phyloP scores from a whole-genome alignment of 2,329 filamentous ascomycete species.

The Botryosphaeria dothidea region DNA sequence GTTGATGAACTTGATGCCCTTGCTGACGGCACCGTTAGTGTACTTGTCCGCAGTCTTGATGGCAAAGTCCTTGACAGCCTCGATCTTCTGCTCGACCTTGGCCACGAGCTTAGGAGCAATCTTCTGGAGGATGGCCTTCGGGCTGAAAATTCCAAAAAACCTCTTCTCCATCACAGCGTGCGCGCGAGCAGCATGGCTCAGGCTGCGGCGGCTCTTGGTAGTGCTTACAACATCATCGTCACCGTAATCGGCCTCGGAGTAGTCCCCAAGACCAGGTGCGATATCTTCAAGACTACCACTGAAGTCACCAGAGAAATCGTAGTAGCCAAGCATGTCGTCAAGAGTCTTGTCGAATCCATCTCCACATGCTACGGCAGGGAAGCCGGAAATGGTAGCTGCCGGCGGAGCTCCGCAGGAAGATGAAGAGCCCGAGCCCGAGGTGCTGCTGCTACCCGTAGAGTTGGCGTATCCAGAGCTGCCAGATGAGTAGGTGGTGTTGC shows the following conservation, averaged over 20 bases:
- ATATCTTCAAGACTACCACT: background rate
- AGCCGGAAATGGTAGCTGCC: slow-evolving; percentile 2
- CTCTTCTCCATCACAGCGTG: background rate
- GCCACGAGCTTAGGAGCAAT: background rate
- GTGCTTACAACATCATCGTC: background rate
- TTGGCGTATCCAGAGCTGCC: background rate
- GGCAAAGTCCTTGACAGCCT: background rate
- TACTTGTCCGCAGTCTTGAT: background rate
- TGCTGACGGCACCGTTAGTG: background rate
- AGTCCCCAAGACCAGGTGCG: background rate
- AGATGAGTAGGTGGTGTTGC: background rate
- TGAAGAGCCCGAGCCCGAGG: background rate
- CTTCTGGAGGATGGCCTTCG: background rate
- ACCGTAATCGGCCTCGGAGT: background rate
- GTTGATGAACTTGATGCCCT: background rate
- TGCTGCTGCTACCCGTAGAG: background rate
- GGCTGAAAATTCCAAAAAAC: background rate
- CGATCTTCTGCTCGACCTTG: background rate
- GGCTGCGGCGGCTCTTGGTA: background rate
- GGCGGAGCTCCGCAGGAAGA: background rate
- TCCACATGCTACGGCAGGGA: background rate
- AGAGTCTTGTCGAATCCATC: slow-evolving; percentile 2
- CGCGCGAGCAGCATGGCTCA: background rate
- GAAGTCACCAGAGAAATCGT: slow-evolving; percentile 1
- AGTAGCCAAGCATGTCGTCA: slow-evolving; percentile 2